A percentile compares a stretch with the other conserved stretches of the same genome.
Conservation (phyloP, 1,284 basidiomycete species). For the Volvariella volvacea region DNA sequence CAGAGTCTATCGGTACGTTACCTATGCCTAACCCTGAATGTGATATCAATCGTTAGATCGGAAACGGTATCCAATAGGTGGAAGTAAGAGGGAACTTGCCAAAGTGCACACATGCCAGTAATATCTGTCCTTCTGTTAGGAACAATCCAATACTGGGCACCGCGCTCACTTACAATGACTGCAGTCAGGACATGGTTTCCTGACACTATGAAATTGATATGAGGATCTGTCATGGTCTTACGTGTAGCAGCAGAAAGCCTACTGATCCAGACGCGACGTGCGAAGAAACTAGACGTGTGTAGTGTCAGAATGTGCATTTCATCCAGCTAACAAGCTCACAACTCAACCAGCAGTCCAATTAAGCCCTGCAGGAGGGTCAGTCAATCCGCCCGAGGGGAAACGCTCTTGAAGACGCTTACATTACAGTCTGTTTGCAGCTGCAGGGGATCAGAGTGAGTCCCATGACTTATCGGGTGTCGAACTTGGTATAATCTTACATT, state of each 20-base stretch:
- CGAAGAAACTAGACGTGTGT: constrained; percentile 28
- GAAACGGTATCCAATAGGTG: neutral
- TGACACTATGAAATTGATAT: constrained; percentile 24
- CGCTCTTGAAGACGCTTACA: constrained; percentile 15
- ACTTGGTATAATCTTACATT: constrained; percentile 24
- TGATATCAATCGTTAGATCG: neutral
- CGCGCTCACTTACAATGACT: constrained; percentile 23
- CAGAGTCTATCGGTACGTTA: constrained; percentile 13
- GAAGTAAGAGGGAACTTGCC: constrained; percentile 17
- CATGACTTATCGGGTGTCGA: neutral
- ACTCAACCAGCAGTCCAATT: constrained; percentile 37
- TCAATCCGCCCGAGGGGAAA: neutral
- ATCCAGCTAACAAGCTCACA: constrained; percentile 17
- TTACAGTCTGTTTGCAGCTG: constrained; percentile 39
- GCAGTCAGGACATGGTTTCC: constrained; percentile 24
- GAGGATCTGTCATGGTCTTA: constrained; percentile 4
- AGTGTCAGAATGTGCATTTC: constrained; percentile 1
- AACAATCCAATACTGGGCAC: neutral
- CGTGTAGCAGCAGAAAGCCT: constrained; percentile 10
- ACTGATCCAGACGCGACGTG: constrained; percentile 37
- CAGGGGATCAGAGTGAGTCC: neutral
- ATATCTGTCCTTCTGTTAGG: constrained; percentile 17
- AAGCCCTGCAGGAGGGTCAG: constrained; percentile 21
- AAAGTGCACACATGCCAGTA: constrained; percentile 30
- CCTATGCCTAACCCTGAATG: constrained; percentile 30